A percentile compares a stretch with the other conserved stretches of the same genome.
Evolutionary conservation across 2,329 filamentous ascomycete genomes (phyloP).

Genomic region (Trichophyton verrucosum): DNA sequence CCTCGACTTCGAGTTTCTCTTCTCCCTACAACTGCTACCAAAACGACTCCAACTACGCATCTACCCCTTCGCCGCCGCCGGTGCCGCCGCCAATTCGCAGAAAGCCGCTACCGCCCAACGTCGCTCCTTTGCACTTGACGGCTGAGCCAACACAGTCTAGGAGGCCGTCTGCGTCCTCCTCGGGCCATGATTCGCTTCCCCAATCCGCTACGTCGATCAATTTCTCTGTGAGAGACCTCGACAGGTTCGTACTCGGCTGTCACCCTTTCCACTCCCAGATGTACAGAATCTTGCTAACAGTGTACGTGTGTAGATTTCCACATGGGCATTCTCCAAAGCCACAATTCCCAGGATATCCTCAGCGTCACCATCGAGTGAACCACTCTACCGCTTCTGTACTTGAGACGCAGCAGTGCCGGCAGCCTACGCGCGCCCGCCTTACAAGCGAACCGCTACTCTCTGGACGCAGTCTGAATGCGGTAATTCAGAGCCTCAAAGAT

Average conservation of each 20-base stretch:
- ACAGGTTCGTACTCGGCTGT: slow-evolving; percentile 29
- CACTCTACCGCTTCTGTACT: neutral
- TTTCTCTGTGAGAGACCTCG: slow-evolving; percentile 27
- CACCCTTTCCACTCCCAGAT: neutral
- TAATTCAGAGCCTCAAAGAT: slow-evolving; percentile 9
- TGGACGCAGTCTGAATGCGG: neutral
- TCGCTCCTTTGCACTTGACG: slow-evolving; percentile 33
- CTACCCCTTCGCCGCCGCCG: neutral
- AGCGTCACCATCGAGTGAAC: neutral
- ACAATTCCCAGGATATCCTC: neutral
- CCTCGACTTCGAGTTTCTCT: neutral
- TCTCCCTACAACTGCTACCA: neutral
- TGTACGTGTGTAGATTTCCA: neutral
- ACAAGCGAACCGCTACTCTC: neutral
- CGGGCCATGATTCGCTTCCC: neutral
- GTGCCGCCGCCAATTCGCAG: slow-evolving; percentile 33
- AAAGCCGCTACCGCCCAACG: slow-evolving; percentile 43
- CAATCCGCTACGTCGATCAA: slow-evolving; percentile 19
- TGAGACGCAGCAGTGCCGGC: neutral
- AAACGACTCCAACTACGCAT: neutral
- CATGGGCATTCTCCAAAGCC: neutral
- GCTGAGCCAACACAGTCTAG: slow-evolving; percentile 10
- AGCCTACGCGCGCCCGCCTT: neutral
- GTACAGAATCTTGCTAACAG: neutral
- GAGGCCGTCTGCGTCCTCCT: neutral